These are phyloP conservation scores for Senna tora DNA, from an alignment of 306 rosid species.

Conservation along the genomic window DNA sequence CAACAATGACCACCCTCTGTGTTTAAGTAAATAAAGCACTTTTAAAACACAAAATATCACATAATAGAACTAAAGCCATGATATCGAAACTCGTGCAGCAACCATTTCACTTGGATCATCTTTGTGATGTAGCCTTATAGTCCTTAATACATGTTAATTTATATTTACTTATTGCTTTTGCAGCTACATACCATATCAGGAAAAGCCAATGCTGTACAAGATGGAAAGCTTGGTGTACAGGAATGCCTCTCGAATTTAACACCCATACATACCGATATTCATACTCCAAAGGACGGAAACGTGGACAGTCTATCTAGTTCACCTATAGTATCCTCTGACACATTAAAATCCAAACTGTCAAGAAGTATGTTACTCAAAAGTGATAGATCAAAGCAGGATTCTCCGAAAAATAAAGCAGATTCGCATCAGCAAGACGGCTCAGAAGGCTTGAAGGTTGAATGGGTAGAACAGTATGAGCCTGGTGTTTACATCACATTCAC, in stretches of 20 bases:
- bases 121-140: conserved; percentile 13
- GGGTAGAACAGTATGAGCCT: conserved; percentile 75
- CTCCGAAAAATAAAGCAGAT: conserved; percentile 37
- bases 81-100: neutral
- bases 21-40: neutral
- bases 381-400: conserved; percentile 42
- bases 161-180: conserved; percentile 31
- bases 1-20: neutral
- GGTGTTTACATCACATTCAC: conserved; percentile 83
- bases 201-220: conserved; percentile 48
- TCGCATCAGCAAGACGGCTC: conserved; percentile 40
- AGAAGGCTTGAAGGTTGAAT: conserved; percentile 52
- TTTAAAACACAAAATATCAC: neutral
- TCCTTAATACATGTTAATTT: conserved; percentile 18
- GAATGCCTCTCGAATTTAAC: conserved; percentile 49
- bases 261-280: conserved; percentile 47
- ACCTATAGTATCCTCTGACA: conserved; percentile 61
- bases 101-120: neutral
- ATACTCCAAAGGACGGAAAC: conserved; percentile 47
- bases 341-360: conserved; percentile 56
- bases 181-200: conserved; percentile 71
- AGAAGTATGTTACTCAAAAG: conserved; percentile 45
- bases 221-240: conserved; percentile 50
- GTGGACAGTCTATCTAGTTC: conserved; percentile 56
- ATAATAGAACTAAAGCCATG: conserved; percentile 4